Base-by-base conservation (phyloP, 2,329 filamentous ascomycete species). In the Paraconiothyrium brasiliense region DNA sequence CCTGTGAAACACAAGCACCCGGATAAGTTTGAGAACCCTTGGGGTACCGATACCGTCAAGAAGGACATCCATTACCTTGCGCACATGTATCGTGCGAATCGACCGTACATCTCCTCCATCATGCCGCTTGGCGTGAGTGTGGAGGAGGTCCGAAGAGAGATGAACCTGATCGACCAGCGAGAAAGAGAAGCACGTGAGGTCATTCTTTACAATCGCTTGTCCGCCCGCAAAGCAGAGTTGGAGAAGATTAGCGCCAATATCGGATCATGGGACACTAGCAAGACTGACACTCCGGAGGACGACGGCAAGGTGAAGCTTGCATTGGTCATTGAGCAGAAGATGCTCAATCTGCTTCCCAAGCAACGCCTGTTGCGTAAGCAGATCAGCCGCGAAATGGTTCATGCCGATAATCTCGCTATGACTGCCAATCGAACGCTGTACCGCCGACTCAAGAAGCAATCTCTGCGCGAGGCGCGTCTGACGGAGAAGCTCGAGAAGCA, bases 401-500 rank as follows among this genome's bases (percentile, higher is more conserved):
- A 96, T 73, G 96, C 94, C 62, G 94, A 98, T 75, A 98, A 97
- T 71, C 87, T 98, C 32, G 94, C 94, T 48, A 97, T 97, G 92
- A 97, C 94, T 1, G 94, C 94, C 0, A 99, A 99, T 76, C 90
- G 95, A 54, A 90, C 92, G 57, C 87, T 90, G 73, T 97, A 97
- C 78, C 91, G 95, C 39, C 90, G 95, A 54, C 91, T 95, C 84
- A 99, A 99, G 90, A 98, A 97, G 83, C 94, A 97, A 79, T 97
- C 91, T 54, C 86, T 98, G 54, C 90, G 94, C 39, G 95, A 99
- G 81, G 95, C 95, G 59, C 91, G 94, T 60, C 96, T 99, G 68
- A 99, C 95, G 0, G 95, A 99, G 86, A 99, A 97, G 81, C 88
- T 99, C 1, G 95, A 99, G 87, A 98, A 98, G 83, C 94, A 99